Percentiles rank a stretch among this genome's conserved stretches.
Evolutionary conservation across 176 grass and related monocot genomes (phyloP).

Genomic region (maize (Zea mays)): DNA sequence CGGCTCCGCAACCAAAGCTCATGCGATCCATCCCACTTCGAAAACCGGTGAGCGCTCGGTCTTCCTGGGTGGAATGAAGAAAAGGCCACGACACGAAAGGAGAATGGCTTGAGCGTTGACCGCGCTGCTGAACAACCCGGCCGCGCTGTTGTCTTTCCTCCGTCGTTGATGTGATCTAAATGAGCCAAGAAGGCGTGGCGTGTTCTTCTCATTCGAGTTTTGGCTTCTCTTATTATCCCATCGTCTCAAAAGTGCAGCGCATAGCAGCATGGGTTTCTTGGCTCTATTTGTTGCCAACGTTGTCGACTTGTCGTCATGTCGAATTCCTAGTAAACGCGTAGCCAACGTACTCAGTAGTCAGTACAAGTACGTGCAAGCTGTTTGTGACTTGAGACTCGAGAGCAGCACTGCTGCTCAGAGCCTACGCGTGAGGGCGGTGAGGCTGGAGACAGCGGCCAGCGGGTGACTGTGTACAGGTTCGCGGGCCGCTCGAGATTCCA

Average conservation of each 20-base stretch:
- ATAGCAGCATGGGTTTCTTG: background rate
- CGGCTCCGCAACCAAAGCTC: background rate
- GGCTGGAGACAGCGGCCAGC: background rate
- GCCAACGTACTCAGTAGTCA: too few species aligned
- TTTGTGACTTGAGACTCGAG: background rate
- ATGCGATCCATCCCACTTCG: background rate
- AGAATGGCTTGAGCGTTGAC: background rate
- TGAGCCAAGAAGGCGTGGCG: background rate
- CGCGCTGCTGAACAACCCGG: background rate
- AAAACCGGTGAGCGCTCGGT: constrained; percentile 2
- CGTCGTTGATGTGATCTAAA: background rate
- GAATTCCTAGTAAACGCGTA: too few species aligned
- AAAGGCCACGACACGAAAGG: background rate
- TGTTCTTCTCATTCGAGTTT: background rate
- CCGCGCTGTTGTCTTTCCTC: background rate
- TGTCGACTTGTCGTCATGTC: too few species aligned
- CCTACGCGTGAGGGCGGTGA: background rate
- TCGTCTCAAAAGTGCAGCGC: background rate
- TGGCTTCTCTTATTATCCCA: too few species aligned
- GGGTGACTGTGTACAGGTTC: background rate
- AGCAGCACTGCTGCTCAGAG: background rate
- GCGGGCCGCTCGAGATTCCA: background rate
- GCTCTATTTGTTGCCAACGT: background rate
- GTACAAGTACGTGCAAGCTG: too few species aligned
- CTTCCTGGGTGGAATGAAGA: background rate